Percentiles rank a stretch among this genome's conserved stretches.
Evolutionary conservation across 2,329 filamentous ascomycete genomes (phyloP).

Genomic region (Fusarium pseudonygamai): DNA sequence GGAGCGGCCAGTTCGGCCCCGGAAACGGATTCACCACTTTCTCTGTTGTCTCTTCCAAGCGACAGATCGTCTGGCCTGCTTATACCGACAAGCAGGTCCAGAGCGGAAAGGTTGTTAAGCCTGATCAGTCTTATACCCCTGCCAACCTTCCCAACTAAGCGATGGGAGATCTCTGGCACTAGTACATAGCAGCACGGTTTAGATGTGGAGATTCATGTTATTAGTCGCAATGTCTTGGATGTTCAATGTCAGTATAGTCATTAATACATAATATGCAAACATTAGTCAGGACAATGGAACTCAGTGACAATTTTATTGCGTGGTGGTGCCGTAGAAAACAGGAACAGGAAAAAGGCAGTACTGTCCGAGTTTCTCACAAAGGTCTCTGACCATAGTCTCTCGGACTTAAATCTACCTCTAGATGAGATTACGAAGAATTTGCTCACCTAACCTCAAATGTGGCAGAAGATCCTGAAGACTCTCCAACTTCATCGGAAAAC

Average conservation of each 20-base stretch:
- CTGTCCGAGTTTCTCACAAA: fast-evolving
- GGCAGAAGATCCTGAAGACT: neutral
- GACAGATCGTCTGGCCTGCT: slow-evolving; percentile 59
- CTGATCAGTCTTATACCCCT: slow-evolving; percentile 58
- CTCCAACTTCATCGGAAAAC: fast-evolving
- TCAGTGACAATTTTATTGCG: neutral
- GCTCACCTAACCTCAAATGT: neutral
- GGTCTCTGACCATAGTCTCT: fast-evolving
- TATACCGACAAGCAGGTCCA: slow-evolving; percentile 62
- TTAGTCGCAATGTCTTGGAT: neutral
- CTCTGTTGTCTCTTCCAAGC: slow-evolving; percentile 52
- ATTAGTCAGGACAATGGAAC: neutral
- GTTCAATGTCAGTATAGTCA: neutral
- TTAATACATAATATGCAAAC: neutral
- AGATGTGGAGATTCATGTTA: neutral
- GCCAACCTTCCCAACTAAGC: slow-evolving; percentile 30
- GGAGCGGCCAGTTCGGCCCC: slow-evolving; percentile 64
- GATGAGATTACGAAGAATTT: neutral
- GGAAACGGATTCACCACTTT: slow-evolving; percentile 64
- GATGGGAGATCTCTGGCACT: neutral
- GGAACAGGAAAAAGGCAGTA: neutral
- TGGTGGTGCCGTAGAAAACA: fast-evolving
- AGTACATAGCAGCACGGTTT: neutral
- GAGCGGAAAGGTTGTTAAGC: slow-evolving; percentile 55
- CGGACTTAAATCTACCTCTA: too few species aligned